Percentiles rank a stretch among this genome's conserved stretches.
Conservation (phyloP, 768 basidiomycete genomes). For the Suillus weaverae region DNA sequence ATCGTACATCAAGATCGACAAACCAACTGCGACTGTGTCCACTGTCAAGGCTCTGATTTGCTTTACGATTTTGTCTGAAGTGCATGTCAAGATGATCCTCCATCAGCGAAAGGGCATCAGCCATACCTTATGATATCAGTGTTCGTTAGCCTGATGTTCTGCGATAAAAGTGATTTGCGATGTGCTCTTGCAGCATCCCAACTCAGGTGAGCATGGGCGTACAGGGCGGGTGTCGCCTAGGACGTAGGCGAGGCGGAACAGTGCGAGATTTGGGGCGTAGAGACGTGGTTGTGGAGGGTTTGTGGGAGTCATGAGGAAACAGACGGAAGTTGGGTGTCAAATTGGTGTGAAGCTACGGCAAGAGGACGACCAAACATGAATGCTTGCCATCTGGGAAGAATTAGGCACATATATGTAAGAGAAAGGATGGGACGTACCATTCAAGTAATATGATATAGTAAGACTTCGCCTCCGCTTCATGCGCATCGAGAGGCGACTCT, state of each 20-base stretch:
- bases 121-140: slow-evolving; percentile 71
- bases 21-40: slow-evolving; percentile 94
- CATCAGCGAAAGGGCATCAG: slow-evolving; percentile 33
- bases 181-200: slow-evolving; percentile 57
- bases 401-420: slow-evolving; percentile 3
- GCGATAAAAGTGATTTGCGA: slow-evolving; percentile 57
- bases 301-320: slow-evolving; percentile 37
- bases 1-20: slow-evolving; percentile 71
- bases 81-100: slow-evolving; percentile 95
- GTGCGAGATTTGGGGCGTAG: slow-evolving; percentile 72
- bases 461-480: too few relatives aligned
- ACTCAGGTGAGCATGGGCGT: slow-evolving; percentile 22
- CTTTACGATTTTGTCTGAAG: slow-evolving; percentile 88
- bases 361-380: slow-evolving; percentile 85
- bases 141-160: slow-evolving; percentile 61
- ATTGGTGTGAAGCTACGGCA: slow-evolving; percentile 76
- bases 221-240: slow-evolving; percentile 55
- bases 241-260: slow-evolving; percentile 73
- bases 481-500: too few relatives aligned
- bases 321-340: slow-evolving; percentile 77
- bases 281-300: slow-evolving; percentile 59
- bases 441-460: slow-evolving; percentile 70
- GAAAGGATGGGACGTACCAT: slow-evolving; percentile 46
- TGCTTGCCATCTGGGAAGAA: slow-evolving; percentile 69
- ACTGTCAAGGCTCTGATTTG: slow-evolving; percentile 72